These are phyloP conservation scores for Entophlyctis luteolus DNA, from an alignment of 192 early-diverging fungal genomes.

Conservation along the genomic window DNA sequence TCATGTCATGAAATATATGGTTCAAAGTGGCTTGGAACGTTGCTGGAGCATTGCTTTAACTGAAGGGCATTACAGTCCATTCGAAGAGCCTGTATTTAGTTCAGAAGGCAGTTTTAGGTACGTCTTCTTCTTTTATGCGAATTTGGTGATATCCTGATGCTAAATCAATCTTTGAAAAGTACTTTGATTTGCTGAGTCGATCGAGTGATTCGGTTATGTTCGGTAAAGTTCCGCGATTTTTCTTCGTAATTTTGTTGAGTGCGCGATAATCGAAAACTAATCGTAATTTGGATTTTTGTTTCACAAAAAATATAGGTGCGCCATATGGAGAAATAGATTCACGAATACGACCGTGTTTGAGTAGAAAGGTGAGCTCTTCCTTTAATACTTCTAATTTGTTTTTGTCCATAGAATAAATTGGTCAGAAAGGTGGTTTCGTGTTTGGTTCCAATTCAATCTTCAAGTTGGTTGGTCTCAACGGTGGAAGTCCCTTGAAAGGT, in stretches of 20 bases:
- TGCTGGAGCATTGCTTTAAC: too few relatives aligned
- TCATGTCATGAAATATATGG: too few relatives aligned
- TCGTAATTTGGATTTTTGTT: slow-evolving; percentile 17
- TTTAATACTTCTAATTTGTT: slow-evolving; percentile 4
- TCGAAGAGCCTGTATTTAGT: too few relatives aligned
- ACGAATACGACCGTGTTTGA: neutral
- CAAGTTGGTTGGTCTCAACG: neutral
- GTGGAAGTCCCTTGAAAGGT: neutral
- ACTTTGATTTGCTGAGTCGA: too few relatives aligned
- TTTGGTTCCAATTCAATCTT: neutral
- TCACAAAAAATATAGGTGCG: slow-evolving; percentile 18
- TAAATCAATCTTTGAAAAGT: too few relatives aligned
- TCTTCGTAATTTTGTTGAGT: too few relatives aligned
- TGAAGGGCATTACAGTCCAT: too few relatives aligned
- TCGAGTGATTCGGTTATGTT: too few relatives aligned
- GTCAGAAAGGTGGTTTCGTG: neutral
- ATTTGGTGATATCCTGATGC: too few relatives aligned
- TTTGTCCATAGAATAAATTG: slow-evolving; percentile 10
- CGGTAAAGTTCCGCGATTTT: too few relatives aligned
- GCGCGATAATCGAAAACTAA: slow-evolving; percentile 31
- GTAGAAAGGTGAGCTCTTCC: slow-evolving; percentile 5
- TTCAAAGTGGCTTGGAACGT: too few relatives aligned
- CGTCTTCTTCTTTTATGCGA: neutral
- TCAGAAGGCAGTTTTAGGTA: neutral
- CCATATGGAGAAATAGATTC: slow-evolving; percentile 23